These are phyloP conservation scores for Parmales sp. DNA, from an alignment of 108 stramenopile genomes.

Conservation along the genomic window DNA sequence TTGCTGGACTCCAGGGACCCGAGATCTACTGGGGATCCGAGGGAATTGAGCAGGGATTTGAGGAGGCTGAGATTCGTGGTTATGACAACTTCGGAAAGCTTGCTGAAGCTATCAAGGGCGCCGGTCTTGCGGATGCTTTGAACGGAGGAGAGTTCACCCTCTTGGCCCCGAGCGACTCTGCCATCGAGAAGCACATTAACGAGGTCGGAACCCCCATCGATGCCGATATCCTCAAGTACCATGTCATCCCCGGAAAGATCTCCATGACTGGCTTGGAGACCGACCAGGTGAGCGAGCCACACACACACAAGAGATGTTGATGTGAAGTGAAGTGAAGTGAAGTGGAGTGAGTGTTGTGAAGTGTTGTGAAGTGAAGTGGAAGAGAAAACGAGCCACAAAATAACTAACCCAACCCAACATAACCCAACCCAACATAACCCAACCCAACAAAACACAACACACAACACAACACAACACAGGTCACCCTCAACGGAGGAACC, in stretches of 20 bases:
- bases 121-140: conserved; percentile 41
- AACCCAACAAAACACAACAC: too few relatives aligned
- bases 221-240: conserved; percentile 42
- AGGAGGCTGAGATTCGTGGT: conserved; percentile 55
- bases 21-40: conserved; percentile 57
- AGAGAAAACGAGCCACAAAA: too few relatives aligned
- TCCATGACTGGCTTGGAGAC: conserved; percentile 22
- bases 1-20: conserved; percentile 43
- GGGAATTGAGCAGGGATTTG: conserved; percentile 50
- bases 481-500: conserved; percentile 30
- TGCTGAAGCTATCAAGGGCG: conserved; percentile 26
- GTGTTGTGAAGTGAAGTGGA: too few relatives aligned
- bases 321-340: too few relatives aligned
- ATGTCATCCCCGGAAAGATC: conserved; percentile 45
- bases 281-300: conserved; percentile 30
- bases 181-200: conserved; percentile 38
- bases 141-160: conserved; percentile 48
- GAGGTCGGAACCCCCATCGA: conserved; percentile 29
- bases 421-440: too few relatives aligned
- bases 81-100: conserved; percentile 57
- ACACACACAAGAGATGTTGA: too few relatives aligned
- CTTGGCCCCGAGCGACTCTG: conserved; percentile 53
- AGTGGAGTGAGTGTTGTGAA: too few relatives aligned
- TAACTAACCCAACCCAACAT: too few relatives aligned
- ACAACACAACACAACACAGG: too few relatives aligned